phyloP scores from a whole-genome alignment of 2,329 filamentous ascomycete species.

The Aspergillus pseudoglaucus region DNA sequence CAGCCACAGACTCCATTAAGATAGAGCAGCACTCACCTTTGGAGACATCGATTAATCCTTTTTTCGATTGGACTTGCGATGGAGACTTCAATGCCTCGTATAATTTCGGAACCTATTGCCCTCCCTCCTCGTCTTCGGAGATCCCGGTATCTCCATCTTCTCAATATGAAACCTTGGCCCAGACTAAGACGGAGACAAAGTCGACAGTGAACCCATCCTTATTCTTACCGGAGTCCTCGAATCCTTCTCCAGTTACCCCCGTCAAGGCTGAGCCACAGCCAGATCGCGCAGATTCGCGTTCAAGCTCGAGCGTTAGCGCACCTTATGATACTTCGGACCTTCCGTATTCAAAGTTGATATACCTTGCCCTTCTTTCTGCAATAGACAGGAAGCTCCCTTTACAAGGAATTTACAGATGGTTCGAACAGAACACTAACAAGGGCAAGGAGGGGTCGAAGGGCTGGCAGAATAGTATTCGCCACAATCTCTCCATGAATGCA shows the following conservation, averaged over 20 bases:
- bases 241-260: conserved; percentile 12
- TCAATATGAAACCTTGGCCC: background rate
- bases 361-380: conserved; percentile 63
- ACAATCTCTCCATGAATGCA: conserved; percentile 92
- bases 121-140: background rate
- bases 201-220: conserved; percentile 7
- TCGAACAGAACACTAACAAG: conserved; percentile 73
- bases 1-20: background rate
- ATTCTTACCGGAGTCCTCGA: conserved; percentile 17
- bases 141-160: background rate
- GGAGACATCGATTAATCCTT: background rate
- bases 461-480: conserved; percentile 93
- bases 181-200: background rate
- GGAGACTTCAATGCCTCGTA: conserved; percentile 2
- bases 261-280: conserved; percentile 4
- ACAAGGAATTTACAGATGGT: conserved; percentile 87
- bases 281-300: conserved; percentile 19
- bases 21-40: background rate
- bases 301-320: conserved; percentile 12
- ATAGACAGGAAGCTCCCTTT: conserved; percentile 66
- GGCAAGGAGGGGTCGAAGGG: conserved; percentile 58
- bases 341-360: conserved; percentile 79
- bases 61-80: conserved; percentile 10
- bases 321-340: conserved; percentile 41
- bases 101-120: conserved; percentile 5